A percentile compares a stretch with the other conserved stretches of the same genome.
These are phyloP conservation scores for Coniochaeta hoffmannii DNA, from an alignment of 2,329 filamentous ascomycete genomes.

Conservation along the genomic window DNA sequence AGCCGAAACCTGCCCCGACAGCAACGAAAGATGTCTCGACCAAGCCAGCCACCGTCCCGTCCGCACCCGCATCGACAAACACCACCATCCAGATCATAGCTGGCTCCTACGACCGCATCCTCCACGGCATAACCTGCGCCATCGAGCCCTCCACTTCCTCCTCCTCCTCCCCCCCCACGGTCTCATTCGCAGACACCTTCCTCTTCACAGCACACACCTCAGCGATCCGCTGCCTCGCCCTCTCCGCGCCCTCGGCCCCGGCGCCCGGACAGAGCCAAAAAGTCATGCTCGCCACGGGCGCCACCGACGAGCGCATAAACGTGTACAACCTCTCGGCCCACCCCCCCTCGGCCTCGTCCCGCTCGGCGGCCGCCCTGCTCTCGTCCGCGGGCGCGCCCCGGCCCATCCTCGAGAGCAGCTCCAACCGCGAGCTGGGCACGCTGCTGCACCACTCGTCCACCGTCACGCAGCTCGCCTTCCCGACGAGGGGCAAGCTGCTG, in stretches of 20 bases:
- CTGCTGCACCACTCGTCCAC: slow-evolving; percentile 80
- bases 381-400: slow-evolving; percentile 58
- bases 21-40: background rate
- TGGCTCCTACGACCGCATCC: slow-evolving; percentile 86
- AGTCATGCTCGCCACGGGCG: slow-evolving; percentile 81
- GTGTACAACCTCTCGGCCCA: slow-evolving; percentile 80
- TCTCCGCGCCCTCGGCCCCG: slow-evolving; percentile 67
- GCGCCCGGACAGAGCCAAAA: slow-evolving; percentile 62
- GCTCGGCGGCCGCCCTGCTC: slow-evolving; percentile 42
- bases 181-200: slow-evolving; percentile 83
- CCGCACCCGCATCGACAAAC: background rate
- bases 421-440: slow-evolving; percentile 81
- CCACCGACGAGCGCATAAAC: slow-evolving; percentile 91
- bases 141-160: slow-evolving; percentile 23
- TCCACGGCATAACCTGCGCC: slow-evolving; percentile 83
- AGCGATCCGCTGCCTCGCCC: slow-evolving; percentile 78
- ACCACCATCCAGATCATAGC: slow-evolving; percentile 80
- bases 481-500: slow-evolving; percentile 78
- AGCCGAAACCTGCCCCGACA: background rate
- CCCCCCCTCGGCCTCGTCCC: slow-evolving; percentile 43
- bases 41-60: background rate
- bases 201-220: slow-evolving; percentile 91
- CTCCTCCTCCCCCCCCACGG: slow-evolving; percentile 20
- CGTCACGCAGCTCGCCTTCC: slow-evolving; percentile 74
- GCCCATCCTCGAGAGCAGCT: slow-evolving; percentile 73